These are phyloP conservation scores for Aspergillus pseudoglaucus DNA, from an alignment of 2,329 filamentous ascomycete genomes.

Conservation along the genomic window DNA sequence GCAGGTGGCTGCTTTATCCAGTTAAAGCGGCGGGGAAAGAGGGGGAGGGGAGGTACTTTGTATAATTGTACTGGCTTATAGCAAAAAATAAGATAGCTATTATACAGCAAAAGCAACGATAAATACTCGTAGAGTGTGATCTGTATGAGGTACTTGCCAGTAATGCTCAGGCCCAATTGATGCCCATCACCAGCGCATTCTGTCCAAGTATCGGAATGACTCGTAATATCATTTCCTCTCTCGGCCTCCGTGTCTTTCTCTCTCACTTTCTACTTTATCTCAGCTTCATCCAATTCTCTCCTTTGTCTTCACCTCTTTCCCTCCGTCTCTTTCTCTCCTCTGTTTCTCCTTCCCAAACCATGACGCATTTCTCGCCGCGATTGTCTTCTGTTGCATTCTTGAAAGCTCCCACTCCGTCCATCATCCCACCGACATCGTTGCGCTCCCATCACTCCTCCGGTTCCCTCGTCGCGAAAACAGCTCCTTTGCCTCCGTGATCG, in stretches of 20 bases:
- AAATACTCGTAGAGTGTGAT: too few species aligned
- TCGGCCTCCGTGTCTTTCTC: conserved; percentile 1
- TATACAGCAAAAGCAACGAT: too few species aligned
- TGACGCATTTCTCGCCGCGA: conserved; percentile 27
- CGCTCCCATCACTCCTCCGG: neutral
- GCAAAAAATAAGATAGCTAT: too few species aligned
- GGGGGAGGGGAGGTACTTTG: conserved; percentile 12
- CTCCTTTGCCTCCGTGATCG: conserved; percentile 5
- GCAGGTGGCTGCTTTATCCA: neutral
- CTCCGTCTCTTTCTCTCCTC: conserved; percentile 3
- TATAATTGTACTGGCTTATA: too few species aligned
- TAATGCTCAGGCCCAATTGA: conserved; percentile 1
- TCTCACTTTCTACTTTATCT: conserved; percentile 1
- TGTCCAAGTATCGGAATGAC: neutral
- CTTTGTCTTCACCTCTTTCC: neutral
- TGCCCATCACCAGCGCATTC: conserved; percentile 5
- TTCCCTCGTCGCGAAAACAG: neutral
- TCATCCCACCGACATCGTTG: neutral
- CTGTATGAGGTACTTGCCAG: too few species aligned
- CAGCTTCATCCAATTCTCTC: neutral
- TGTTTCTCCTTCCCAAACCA: conserved; percentile 18
- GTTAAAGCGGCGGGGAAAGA: conserved; percentile 15
- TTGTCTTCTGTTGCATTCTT: conserved; percentile 9
- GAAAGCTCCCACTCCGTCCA: conserved; percentile 2
- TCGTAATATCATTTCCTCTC: neutral